Conservation (phyloP, 805 yeast species). For the Hanseniaspora lindneri region DNA sequence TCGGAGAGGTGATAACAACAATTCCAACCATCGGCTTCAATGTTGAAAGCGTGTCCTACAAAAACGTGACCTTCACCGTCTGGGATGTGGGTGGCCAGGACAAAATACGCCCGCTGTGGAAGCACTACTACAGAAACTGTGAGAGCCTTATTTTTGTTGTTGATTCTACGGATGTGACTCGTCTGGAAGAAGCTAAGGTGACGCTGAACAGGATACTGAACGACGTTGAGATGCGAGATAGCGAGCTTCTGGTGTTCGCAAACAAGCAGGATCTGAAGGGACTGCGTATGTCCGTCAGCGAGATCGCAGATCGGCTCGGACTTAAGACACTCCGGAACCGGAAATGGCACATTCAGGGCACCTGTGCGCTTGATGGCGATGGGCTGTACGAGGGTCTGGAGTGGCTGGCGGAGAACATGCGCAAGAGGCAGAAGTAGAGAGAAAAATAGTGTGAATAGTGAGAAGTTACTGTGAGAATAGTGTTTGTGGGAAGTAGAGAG, state of each 20-base stretch:
- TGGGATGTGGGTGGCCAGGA: slow-evolving; percentile 99
- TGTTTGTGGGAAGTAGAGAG: too few species aligned
- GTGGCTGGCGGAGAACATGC: slow-evolving; percentile 66
- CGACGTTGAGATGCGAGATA: slow-evolving; percentile 88
- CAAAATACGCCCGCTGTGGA: slow-evolving; percentile 88
- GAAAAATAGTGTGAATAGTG: too few species aligned
- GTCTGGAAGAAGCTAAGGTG: slow-evolving; percentile 86
- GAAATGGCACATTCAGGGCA: slow-evolving; percentile 92
- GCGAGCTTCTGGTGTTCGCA: slow-evolving; percentile 76
- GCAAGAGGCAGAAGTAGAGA: slow-evolving; percentile 41
- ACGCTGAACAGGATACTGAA: slow-evolving; percentile 87
- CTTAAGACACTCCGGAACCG: slow-evolving; percentile 84
- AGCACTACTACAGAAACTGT: slow-evolving; percentile 89
- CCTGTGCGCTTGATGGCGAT: slow-evolving; percentile 92
- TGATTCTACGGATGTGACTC: slow-evolving; percentile 86
- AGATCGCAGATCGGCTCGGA: slow-evolving; percentile 81
- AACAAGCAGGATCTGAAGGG: slow-evolving; percentile 88
- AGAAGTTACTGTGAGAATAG: too few species aligned
- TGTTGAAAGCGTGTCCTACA: slow-evolving; percentile 83
- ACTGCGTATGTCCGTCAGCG: slow-evolving; percentile 83
- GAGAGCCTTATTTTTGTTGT: slow-evolving; percentile 90
- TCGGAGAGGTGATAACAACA: slow-evolving; percentile 80
- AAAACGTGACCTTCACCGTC: slow-evolving; percentile 78
- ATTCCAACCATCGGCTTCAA: slow-evolving; percentile 87
- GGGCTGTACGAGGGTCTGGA: slow-evolving; percentile 87